Evolutionary conservation across 331 rosid species (phyloP).

Genomic region (Cydonia oblonga): DNA sequence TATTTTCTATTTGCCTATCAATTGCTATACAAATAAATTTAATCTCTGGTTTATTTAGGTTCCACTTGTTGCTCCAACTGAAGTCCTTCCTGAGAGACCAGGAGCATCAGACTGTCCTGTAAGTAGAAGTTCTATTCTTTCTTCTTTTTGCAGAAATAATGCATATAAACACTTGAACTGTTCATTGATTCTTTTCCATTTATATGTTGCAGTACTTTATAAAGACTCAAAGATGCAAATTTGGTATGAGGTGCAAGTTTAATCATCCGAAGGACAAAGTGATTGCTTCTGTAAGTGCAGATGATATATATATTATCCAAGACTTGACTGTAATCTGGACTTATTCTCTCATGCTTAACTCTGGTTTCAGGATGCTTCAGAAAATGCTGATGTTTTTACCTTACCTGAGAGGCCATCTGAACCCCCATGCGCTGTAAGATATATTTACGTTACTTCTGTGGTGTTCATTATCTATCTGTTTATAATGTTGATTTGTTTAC

Average conservation of each 20-base stretch:
- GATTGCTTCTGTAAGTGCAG: slow-evolving; percentile 21
- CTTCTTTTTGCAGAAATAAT: neutral
- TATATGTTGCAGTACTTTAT: slow-evolving; percentile 60
- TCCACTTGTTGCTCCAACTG: slow-evolving; percentile 48
- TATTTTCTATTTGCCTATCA: neutral
- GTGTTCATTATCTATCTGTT: slow-evolving; percentile 5
- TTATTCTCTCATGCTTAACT: neutral
- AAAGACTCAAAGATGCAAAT: slow-evolving; percentile 91
- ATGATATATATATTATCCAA: neutral
- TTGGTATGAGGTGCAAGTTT: slow-evolving; percentile 85
- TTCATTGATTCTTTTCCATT: slow-evolving; percentile 11
- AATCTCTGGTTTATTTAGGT: slow-evolving; percentile 43
- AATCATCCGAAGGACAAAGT: slow-evolving; percentile 67
- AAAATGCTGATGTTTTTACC: slow-evolving; percentile 42
- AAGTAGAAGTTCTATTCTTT: slow-evolving; percentile 23
- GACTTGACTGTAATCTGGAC: neutral
- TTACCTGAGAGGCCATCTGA: slow-evolving; percentile 91
- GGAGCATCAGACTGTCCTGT: slow-evolving; percentile 90
- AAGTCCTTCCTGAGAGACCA: slow-evolving; percentile 72
- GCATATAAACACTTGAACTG: slow-evolving; percentile 11
- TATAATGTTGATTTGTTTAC: neutral
- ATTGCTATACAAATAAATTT: neutral
- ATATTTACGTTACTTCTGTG: slow-evolving; percentile 13
- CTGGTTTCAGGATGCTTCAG: slow-evolving; percentile 39
- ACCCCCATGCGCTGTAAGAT: slow-evolving; percentile 73